phyloP scores from a whole-genome alignment of 768 basidiomycete genomes.

The Kwoniella europaea region DNA sequence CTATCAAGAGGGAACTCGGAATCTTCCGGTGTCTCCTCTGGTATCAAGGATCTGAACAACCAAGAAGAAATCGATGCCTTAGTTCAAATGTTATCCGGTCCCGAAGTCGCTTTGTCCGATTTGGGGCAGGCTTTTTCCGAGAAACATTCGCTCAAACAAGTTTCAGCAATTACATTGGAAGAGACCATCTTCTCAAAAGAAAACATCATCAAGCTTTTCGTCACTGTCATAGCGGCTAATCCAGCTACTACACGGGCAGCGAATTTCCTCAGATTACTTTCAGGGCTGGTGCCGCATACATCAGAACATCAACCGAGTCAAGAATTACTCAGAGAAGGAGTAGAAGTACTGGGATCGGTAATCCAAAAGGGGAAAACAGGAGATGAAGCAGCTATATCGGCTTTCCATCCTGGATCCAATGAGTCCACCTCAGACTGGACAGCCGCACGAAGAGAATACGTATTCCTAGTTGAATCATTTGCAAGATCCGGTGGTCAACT shows the following conservation, averaged over 20 bases:
- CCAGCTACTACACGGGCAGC: conserved; percentile 32
- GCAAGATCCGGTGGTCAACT: conserved; percentile 41
- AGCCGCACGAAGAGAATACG: conserved; percentile 34
- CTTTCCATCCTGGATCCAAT: conserved; percentile 31
- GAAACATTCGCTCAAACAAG: conserved; percentile 35
- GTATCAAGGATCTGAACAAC: conserved; percentile 42
- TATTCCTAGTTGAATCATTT: conserved; percentile 43
- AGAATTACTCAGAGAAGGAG: conserved; percentile 33
- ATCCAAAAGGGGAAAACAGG: conserved; percentile 33
- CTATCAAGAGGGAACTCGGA: conserved; percentile 29
- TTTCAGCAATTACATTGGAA: conserved; percentile 35
- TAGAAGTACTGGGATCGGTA: conserved; percentile 43
- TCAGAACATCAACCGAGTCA: conserved; percentile 23
- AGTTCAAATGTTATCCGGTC: conserved; percentile 45
- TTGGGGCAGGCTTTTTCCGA: conserved; percentile 38
- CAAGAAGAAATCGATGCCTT: conserved; percentile 46
- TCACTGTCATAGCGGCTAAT: conserved; percentile 52
- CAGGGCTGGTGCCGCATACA: conserved; percentile 36
- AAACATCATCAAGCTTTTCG: conserved; percentile 45
- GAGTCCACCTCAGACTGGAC: conserved; percentile 36
- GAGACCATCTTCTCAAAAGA: conserved; percentile 36
- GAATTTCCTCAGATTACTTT: conserved; percentile 36
- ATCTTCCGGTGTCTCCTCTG: conserved; percentile 38
- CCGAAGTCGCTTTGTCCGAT: conserved; percentile 46
- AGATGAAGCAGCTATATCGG: conserved; percentile 34